phyloP scores from a whole-genome alignment of 2,329 filamentous ascomycete species.

The Epichloe baconii region DNA sequence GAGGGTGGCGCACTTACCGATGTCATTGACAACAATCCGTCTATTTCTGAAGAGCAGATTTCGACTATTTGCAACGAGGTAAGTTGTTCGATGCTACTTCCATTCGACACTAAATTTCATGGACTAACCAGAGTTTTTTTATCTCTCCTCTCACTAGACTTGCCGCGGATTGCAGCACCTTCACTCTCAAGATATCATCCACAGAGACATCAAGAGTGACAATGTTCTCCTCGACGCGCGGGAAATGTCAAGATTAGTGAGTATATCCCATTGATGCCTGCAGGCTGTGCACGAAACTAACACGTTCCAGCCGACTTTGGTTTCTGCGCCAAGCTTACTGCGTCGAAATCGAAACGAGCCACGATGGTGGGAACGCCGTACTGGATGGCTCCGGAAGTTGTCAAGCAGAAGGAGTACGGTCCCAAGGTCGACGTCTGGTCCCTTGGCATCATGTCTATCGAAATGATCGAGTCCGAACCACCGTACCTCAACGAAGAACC shows the following conservation, averaged over 20 bases:
- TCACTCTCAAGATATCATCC: slow-evolving; percentile 92
- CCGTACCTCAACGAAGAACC: slow-evolving; percentile 97
- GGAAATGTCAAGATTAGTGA: slow-evolving; percentile 93
- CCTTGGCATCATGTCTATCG: slow-evolving; percentile 97
- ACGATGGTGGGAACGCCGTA: slow-evolving; percentile 99
- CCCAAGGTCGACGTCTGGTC: slow-evolving; percentile 99
- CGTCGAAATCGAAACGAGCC: slow-evolving; percentile 90
- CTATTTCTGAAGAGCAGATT: slow-evolving; percentile 93
- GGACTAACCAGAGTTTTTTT: neutral
- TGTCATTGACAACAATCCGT: slow-evolving; percentile 94
- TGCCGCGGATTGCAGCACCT: slow-evolving; percentile 91
- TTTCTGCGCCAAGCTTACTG: slow-evolving; percentile 96
- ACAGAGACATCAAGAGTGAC: slow-evolving; percentile 98
- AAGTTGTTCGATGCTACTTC: slow-evolving; percentile 17
- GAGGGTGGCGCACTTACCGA: slow-evolving; percentile 95
- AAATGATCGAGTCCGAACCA: slow-evolving; percentile 98
- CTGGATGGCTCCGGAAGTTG: slow-evolving; percentile 99
- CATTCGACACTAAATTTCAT: neutral
- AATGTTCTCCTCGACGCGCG: slow-evolving; percentile 90
- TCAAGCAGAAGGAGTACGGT: slow-evolving; percentile 98
- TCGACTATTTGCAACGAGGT: slow-evolving; percentile 95
- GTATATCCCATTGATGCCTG: slow-evolving; percentile 23
- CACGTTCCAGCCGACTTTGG: slow-evolving; percentile 76
- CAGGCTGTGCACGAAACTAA: slow-evolving; percentile 16
- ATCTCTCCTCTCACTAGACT: slow-evolving; percentile 44